Percentiles rank a stretch among this genome's conserved stretches.
Conservation (phyloP, 2,329 filamentous ascomycete species). For the Alternaria burnsii region DNA sequence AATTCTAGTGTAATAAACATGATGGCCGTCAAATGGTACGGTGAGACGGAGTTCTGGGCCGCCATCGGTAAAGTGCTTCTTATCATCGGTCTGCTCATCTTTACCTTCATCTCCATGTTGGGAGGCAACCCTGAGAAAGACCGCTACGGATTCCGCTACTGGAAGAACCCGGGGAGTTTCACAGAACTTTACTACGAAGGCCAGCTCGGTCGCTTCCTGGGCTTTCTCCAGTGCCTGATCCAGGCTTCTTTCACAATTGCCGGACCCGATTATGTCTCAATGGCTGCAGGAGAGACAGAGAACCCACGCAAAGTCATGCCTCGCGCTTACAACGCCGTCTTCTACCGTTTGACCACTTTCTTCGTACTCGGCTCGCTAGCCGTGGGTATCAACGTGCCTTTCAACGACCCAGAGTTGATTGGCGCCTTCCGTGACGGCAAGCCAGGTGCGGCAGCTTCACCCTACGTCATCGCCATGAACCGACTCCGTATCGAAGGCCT, state of each 20-base stretch:
- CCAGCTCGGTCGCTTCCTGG: slow-evolving; percentile 74
- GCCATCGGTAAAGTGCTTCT: slow-evolving; percentile 66
- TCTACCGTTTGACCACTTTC: slow-evolving; percentile 78
- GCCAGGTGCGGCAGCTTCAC: slow-evolving; percentile 72
- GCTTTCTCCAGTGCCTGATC: slow-evolving; percentile 79
- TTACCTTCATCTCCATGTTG: slow-evolving; percentile 82
- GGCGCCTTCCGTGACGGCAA: slow-evolving; percentile 66
- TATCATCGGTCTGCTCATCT: slow-evolving; percentile 57
- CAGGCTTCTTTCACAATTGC: slow-evolving; percentile 61
- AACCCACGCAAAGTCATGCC: slow-evolving; percentile 65
- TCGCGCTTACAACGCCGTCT: slow-evolving; percentile 78
- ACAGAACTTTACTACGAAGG: slow-evolving; percentile 70
- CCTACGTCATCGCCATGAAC: slow-evolving; percentile 69
- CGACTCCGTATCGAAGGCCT: slow-evolving; percentile 63
- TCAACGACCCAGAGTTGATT: slow-evolving; percentile 69
- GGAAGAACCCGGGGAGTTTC: slow-evolving; percentile 73
- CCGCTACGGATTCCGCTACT: slow-evolving; percentile 58
- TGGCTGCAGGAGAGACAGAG: slow-evolving; percentile 59
- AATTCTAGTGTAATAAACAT: slow-evolving; percentile 67
- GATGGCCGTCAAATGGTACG: slow-evolving; percentile 63
- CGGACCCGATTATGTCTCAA: slow-evolving; percentile 60
- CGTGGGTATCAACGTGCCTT: slow-evolving; percentile 74
- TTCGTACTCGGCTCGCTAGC: slow-evolving; percentile 78
- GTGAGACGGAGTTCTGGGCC: slow-evolving; percentile 73
- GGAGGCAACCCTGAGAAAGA: slow-evolving; percentile 76